Evolutionary conservation across 352 stramenopile genomes (phyloP).

Genomic region (Pythium plurisporium): DNA sequence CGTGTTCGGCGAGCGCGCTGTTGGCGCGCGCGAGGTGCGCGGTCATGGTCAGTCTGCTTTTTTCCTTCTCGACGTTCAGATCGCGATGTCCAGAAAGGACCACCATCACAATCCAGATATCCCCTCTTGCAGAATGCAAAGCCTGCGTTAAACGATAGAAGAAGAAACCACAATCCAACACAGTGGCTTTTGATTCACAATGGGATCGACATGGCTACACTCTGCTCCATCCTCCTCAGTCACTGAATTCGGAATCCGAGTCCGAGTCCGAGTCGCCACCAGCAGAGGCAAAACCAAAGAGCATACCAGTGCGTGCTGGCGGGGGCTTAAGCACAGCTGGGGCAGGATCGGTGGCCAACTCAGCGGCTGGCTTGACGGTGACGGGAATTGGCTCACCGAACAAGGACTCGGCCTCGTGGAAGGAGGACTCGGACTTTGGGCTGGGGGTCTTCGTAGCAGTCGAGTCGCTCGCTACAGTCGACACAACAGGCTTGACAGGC

Average conservation of each 20-base stretch:
- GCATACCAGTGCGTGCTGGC: slow-evolving; percentile 26
- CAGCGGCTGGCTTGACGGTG: background rate
- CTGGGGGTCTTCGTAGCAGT: background rate
- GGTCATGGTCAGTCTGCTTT: slow-evolving; percentile 14
- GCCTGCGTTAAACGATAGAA: slow-evolving; percentile 1
- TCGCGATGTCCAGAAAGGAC: background rate
- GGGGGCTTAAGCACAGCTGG: background rate
- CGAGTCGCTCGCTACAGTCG: no score
- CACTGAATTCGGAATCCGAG: slow-evolving; percentile 50
- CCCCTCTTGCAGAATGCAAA: background rate
- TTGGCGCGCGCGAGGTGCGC: slow-evolving; percentile 12
- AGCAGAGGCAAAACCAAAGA: slow-evolving; percentile 56
- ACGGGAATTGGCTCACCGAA: slow-evolving; percentile 39
- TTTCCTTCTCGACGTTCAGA: slow-evolving; percentile 1
- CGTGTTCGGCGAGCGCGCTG: slow-evolving; percentile 31
- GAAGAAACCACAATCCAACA: background rate
- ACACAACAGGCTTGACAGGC: no score
- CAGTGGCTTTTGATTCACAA: no score
- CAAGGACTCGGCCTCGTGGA: slow-evolving; percentile 34
- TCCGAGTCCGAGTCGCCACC: slow-evolving; percentile 41
- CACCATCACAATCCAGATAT: background rate
- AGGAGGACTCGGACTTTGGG: background rate
- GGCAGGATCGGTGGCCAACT: background rate
- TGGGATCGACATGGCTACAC: slow-evolving; percentile 26
- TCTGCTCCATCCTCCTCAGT: slow-evolving; percentile 22